phyloP scores from a whole-genome alignment of 257 asterid species.

The Jacaranda copaia region DNA sequence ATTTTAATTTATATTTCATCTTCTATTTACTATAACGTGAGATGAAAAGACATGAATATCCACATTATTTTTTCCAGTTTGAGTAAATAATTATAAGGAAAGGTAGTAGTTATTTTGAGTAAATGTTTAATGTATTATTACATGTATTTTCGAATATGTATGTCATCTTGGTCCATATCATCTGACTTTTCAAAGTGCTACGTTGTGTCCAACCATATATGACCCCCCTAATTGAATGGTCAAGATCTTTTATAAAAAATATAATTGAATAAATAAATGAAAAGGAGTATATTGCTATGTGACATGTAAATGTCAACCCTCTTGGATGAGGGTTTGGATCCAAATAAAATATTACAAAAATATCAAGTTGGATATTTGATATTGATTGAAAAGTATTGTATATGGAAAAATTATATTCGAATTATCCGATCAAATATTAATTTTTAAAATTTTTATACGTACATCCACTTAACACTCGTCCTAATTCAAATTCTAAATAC shows the following conservation, averaged over 20 bases:
- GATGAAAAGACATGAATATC: conserved; percentile 19
- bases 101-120: background rate
- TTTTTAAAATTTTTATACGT: too few relatives aligned
- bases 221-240: conserved; percentile 13
- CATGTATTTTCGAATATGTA: background rate
- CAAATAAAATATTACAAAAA: too few relatives aligned
- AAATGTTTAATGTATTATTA: background rate
- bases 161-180: background rate
- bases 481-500: too few relatives aligned
- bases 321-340: too few relatives aligned
- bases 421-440: too few relatives aligned
- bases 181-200: background rate
- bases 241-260: background rate
- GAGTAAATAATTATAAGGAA: background rate
- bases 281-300: background rate
- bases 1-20: too few relatives aligned
- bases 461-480: too few relatives aligned
- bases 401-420: too few relatives aligned
- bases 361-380: too few relatives aligned
- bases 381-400: too few relatives aligned
- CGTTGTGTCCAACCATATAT: background rate
- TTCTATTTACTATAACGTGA: too few relatives aligned
- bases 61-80: background rate
- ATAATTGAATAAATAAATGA: background rate
- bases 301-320: background rate